Conservation (phyloP, 129 eudicot species). For the Arctium lappa region DNA sequence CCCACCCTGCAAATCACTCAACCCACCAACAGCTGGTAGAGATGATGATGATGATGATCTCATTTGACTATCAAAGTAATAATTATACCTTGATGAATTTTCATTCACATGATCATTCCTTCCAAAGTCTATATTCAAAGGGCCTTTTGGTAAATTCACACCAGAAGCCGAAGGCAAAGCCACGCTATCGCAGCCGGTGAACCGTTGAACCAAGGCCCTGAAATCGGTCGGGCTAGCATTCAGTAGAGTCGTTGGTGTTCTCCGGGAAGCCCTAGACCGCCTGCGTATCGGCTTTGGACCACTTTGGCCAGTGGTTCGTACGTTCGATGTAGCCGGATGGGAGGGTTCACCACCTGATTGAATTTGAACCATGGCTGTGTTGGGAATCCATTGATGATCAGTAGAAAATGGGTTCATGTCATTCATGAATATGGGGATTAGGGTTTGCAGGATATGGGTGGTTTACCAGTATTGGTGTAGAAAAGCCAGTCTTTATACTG, state of each 20-base stretch:
- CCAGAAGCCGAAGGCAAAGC: not conserved
- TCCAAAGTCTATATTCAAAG: constrained; percentile 47
- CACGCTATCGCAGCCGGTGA: constrained; percentile 43
- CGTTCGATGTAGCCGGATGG: not conserved
- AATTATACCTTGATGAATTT: constrained; percentile 19
- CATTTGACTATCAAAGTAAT: constrained; percentile 8
- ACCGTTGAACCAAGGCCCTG: constrained; percentile 56
- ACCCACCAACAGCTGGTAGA: constrained; percentile 6
- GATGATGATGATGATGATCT: constrained; percentile 4
- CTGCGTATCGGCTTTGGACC: constrained; percentile 30
- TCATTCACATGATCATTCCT: constrained; percentile 15
- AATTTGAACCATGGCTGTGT: constrained; percentile 10
- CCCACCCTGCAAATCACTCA: constrained; percentile 23
- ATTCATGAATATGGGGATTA: constrained; percentile 19
- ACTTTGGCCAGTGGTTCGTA: constrained; percentile 8
- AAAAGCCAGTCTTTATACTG: constrained; percentile 21
- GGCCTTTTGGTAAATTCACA: constrained; percentile 43
- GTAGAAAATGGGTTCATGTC: constrained; percentile 21
- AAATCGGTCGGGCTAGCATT: constrained; percentile 48
- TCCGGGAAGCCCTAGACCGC: constrained; percentile 44
- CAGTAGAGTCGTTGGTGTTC: constrained; percentile 44
- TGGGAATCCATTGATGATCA: constrained; percentile 31
- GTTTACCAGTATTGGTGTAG: constrained; percentile 2
- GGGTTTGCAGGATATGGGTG: constrained; percentile 1
- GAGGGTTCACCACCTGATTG: constrained; percentile 4